Percentiles rank a stretch among this genome's conserved stretches.
Conservation (phyloP, 768 basidiomycete species). For the Leccinum pellstonianum region DNA sequence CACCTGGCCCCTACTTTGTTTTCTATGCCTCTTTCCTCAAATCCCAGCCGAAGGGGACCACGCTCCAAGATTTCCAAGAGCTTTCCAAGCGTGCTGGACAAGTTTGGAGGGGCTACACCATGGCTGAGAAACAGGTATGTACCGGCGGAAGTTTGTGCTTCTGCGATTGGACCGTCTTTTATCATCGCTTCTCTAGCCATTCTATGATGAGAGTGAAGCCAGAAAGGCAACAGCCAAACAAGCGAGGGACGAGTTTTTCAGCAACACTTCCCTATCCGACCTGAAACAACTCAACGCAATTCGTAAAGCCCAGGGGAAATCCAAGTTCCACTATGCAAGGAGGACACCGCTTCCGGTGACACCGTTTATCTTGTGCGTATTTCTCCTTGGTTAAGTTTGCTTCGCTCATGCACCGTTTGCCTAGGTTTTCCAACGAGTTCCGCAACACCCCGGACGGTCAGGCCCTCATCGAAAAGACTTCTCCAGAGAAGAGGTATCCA, state of each 20-base stretch:
- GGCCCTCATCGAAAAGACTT: slow-evolving; percentile 10
- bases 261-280: slow-evolving; percentile 15
- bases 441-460: slow-evolving; percentile 17
- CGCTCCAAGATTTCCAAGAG: neutral
- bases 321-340: slow-evolving; percentile 5
- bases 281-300: slow-evolving; percentile 35
- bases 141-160: neutral
- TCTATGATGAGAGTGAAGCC: slow-evolving; percentile 19
- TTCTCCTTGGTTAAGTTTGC: neutral
- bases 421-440: slow-evolving; percentile 25
- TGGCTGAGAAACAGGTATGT: slow-evolving; percentile 37
- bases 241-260: slow-evolving; percentile 31
- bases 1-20: slow-evolving; percentile 25
- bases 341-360: slow-evolving; percentile 1
- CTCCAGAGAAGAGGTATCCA: neutral
- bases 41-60: neutral
- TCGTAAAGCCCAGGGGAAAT: slow-evolving; percentile 29
- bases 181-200: slow-evolving; percentile 22
- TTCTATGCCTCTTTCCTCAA: slow-evolving; percentile 23
- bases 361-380: slow-evolving; percentile 29
- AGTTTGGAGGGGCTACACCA: slow-evolving; percentile 34
- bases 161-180: neutral
- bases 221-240: slow-evolving; percentile 20
- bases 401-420: neutral
- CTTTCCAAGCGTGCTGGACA: slow-evolving; percentile 22